Percentiles rank a stretch among this genome's conserved stretches.
phyloP scores from a whole-genome alignment of 2,329 filamentous ascomycete species.

The Pseudopyricularia javanii region DNA sequence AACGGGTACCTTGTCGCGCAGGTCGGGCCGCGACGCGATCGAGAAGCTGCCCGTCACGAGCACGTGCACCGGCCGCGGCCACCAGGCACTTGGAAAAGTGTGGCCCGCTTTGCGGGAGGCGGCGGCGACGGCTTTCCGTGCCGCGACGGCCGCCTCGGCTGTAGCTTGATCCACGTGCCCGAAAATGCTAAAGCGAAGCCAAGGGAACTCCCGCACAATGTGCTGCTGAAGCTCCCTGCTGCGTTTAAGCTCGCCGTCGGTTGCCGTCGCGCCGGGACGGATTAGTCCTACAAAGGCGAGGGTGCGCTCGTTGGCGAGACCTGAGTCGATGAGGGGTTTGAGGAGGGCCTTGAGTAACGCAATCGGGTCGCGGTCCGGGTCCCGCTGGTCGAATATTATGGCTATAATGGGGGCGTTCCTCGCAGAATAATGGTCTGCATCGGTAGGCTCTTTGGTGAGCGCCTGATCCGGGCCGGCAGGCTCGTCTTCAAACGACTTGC shows the following conservation, averaged over 20 bases:
- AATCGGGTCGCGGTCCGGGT: conserved; percentile 41
- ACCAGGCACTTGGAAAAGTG: neutral
- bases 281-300: conserved; percentile 3
- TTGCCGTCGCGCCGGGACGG: conserved; percentile 5
- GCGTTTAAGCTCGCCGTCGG: neutral
- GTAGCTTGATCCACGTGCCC: neutral
- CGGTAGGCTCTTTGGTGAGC: conserved; percentile 7
- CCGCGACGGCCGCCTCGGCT: neutral
- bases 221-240: neutral
- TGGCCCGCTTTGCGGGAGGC: neutral
- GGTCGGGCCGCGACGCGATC: neutral
- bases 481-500: too few relatives aligned
- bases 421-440: too few relatives aligned
- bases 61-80: conserved; percentile 9
- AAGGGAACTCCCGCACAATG: neutral
- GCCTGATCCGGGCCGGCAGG: too few relatives aligned
- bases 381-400: conserved; percentile 85
- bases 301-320: conserved; percentile 8
- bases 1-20: neutral
- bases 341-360: conserved; percentile 38
- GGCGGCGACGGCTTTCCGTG: neutral
- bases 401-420: conserved; percentile 11
- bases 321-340: conserved; percentile 12
- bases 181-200: neutral
- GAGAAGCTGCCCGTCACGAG: conserved; percentile 32